Base-by-base conservation (phyloP, 1,284 basidiomycete species). In the Ganoderma lucidum region DNA sequence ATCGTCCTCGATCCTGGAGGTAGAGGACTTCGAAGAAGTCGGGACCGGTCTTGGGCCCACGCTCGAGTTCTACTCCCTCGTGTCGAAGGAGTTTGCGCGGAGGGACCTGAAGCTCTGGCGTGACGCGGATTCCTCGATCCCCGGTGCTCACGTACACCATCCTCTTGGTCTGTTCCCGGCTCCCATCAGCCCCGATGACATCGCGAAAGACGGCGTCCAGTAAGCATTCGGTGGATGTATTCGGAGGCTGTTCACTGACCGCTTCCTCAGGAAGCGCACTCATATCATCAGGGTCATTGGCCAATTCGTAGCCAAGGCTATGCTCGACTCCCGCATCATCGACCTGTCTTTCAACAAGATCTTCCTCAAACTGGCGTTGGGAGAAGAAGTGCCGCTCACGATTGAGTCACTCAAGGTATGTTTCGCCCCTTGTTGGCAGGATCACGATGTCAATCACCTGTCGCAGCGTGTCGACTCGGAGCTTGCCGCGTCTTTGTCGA, bases 21-120 rank as follows among this genome's bases (percentile, higher is more conserved):
- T 99, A 64, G 97, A 99, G 81, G 99, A 99, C 84, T 99, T 99
- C 79, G 96, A 98, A 78, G 98, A 99, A 84, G 97, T 98, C 63
- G 98, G 98, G 30, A 99, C 98, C 2, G 98, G 98, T 39, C 84
- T 99, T 14, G 98, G 98, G 3, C 98, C 97, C 6, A 99, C 98
- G n/a, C 86, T 99, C 44, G 98, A 99, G 83, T 99, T 99, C 82
- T 99, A 98, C 81, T 93, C 96, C 48, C 84, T 99, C 63, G 96
- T 96, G 17, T 97, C 95, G 62, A 93, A 92, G 78, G 96, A 97
- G 81, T 98, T 98, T 80, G 96, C 96, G 0, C 86, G 95, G 68
- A 90, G 91, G 74, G 91, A 95, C 72, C 83, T 98, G 74, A 93
- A 94, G 80, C 86, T 99, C 41, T 99, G 97, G 97, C 88, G 96